Percentiles rank a stretch among this genome's conserved stretches.
These are phyloP conservation scores for Termitomyces sp. DNA, from an alignment of 768 basidiomycete genomes.

Conservation along the genomic window DNA sequence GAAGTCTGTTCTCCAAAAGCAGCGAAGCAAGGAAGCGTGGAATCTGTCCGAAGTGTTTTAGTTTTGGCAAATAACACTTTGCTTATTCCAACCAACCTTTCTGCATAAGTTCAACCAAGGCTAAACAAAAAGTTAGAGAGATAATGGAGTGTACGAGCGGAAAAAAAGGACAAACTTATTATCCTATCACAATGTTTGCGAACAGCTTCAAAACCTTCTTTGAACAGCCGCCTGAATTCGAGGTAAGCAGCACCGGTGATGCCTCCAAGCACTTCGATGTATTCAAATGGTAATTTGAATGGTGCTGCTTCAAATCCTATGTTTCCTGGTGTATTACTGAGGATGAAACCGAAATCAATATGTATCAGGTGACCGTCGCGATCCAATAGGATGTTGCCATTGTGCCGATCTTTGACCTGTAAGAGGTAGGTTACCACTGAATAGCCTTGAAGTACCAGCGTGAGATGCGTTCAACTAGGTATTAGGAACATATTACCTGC, in stretches of 20 bases:
- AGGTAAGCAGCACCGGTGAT: conserved; percentile 66
- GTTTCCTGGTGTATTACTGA: conserved; percentile 95
- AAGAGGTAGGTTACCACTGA: conserved; percentile 94
- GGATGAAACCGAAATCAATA: conserved; percentile 98
- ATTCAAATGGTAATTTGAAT: conserved; percentile 93
- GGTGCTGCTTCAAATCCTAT: conserved; percentile 99
- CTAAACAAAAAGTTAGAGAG: conserved; percentile 15
- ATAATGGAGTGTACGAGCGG: neutral
- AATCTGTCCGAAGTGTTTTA: conserved; percentile 45
- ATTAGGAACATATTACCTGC: conserved; percentile 46
- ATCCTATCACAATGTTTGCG: conserved; percentile 96
- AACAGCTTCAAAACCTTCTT: conserved; percentile 89
- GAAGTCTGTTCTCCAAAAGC: conserved; percentile 91
- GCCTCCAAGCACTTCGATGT: conserved; percentile 93
- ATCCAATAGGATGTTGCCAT: conserved; percentile 96
- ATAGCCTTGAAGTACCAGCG: conserved; percentile 53
- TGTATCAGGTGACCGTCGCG: conserved; percentile 93
- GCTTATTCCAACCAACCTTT: conserved; percentile 48
- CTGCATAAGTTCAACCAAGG: conserved; percentile 95
- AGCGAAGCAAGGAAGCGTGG: conserved; percentile 84
- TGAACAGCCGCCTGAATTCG: conserved; percentile 86
- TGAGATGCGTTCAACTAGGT: neutral
- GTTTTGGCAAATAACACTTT: neutral
- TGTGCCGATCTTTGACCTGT: conserved; percentile 98
- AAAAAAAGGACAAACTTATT: conserved; percentile 55